Evolutionary conservation across 129 eudicot genomes (phyloP).

Genomic region (Flaveria robusta): DNA sequence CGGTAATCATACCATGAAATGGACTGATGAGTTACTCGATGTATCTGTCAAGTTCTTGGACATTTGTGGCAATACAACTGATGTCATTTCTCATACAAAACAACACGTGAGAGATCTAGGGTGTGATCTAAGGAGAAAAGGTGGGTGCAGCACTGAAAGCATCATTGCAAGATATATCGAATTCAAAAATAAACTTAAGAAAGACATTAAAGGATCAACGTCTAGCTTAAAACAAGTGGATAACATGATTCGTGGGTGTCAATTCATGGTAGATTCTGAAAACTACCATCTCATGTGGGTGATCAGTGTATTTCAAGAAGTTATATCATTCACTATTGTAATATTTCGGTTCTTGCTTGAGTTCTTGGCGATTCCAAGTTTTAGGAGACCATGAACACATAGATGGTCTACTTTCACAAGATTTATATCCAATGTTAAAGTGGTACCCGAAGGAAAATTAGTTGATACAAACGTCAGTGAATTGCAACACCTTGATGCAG

Average conservation of each 20-base stretch:
- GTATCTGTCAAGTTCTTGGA: conserved; percentile 35
- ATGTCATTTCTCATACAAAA: conserved; percentile 28
- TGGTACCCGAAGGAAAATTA: conserved; percentile 26
- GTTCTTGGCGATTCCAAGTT: conserved; percentile 21
- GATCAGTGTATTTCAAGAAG: conserved; percentile 35
- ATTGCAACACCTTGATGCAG: conserved; percentile 32
- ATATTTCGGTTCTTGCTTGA: conserved; percentile 16
- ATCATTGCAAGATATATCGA: conserved; percentile 24
- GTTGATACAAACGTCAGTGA: conserved; percentile 22
- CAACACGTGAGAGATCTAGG: conserved; percentile 19
- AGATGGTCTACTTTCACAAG: conserved; percentile 28
- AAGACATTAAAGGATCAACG: conserved; percentile 22
- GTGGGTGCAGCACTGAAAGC: conserved; percentile 18
- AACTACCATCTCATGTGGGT: conserved; percentile 23
- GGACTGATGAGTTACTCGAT: conserved; percentile 36
- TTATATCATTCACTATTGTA: conserved; percentile 22
- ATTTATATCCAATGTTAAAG: conserved; percentile 26
- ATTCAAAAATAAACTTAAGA: conserved; percentile 36
- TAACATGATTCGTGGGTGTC: conserved; percentile 2
- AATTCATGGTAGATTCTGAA: neutral
- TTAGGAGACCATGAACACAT: conserved; percentile 16
- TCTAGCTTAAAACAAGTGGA: conserved; percentile 24
- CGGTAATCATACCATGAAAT: conserved; percentile 24
- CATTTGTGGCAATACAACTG: conserved; percentile 33
- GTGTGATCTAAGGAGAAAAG: conserved; percentile 35